Evolutionary conservation across 352 stramenopile genomes (phyloP).

Genomic region (Globisporangium recalcitrans): DNA sequence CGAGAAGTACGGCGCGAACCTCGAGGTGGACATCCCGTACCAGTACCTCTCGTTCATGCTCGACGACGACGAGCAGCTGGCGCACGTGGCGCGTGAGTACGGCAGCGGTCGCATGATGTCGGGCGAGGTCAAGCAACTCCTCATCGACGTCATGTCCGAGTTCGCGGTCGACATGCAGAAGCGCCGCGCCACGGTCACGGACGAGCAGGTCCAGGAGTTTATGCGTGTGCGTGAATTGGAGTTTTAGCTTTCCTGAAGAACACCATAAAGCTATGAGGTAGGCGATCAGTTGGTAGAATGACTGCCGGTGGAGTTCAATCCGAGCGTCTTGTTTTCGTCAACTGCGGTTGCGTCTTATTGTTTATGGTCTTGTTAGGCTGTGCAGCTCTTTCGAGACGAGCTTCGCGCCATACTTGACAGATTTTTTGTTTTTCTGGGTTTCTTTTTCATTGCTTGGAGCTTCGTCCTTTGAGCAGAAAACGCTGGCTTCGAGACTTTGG

Average conservation of each 20-base stretch:
- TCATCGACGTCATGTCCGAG: slow-evolving; percentile 91
- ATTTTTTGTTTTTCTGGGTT: background rate
- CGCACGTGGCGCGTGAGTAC: slow-evolving; percentile 93
- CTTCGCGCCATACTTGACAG: background rate
- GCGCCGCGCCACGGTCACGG: slow-evolving; percentile 89
- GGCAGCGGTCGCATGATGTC: slow-evolving; percentile 94
- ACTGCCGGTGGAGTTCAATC: background rate
- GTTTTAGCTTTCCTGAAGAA: slow-evolving; percentile 52
- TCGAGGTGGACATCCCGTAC: slow-evolving; percentile 98
- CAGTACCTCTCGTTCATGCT: slow-evolving; percentile 99
- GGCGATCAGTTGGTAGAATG: background rate
- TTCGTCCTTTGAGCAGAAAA: background rate
- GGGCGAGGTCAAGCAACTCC: slow-evolving; percentile 96
- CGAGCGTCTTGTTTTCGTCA: slow-evolving; percentile 1
- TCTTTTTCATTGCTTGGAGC: background rate
- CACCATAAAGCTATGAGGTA: background rate
- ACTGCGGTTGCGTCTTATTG: background rate
- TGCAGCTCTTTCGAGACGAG: background rate
- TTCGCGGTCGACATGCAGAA: slow-evolving; percentile 95
- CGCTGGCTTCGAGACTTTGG: background rate
- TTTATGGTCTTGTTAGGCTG: background rate
- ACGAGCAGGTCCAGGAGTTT: slow-evolving; percentile 95
- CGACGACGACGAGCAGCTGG: slow-evolving; percentile 97
- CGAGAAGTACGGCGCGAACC: slow-evolving; percentile 96
- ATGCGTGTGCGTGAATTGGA: slow-evolving; percentile 93